These are phyloP conservation scores for Aaosphaeria arxii DNA, from an alignment of 2,329 filamentous ascomycete species.

Conservation along the genomic window DNA sequence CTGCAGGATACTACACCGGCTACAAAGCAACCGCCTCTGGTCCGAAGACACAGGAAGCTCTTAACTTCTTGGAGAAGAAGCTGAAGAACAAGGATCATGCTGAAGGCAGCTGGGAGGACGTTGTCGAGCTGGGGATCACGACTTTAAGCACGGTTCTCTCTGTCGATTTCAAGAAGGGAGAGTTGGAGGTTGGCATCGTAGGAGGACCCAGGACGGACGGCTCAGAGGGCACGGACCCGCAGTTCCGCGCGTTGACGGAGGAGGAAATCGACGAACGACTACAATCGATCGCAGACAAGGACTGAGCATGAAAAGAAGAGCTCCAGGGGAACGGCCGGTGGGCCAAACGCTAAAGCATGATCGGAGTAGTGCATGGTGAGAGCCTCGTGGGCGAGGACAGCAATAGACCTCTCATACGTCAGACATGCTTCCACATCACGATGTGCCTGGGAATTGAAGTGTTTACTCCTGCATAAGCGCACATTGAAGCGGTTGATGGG, in stretches of 20 bases:
- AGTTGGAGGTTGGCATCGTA: conserved; percentile 97
- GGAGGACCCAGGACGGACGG: conserved; percentile 82
- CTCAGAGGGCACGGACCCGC: conserved; percentile 72
- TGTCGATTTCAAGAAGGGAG: conserved; percentile 99
- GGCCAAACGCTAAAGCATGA: conserved; percentile 19
- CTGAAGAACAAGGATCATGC: conserved; percentile 98
- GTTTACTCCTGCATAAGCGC: conserved; percentile 31
- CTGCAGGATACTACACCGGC: conserved; percentile 94
- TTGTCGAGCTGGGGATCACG: conserved; percentile 94
- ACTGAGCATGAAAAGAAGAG: conserved; percentile 55
- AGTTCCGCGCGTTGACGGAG: conserved; percentile 87
- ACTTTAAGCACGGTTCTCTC: conserved; percentile 94
- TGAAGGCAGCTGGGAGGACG: conserved; percentile 92
- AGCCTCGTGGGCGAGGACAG: conserved; percentile 1
- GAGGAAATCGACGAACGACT: conserved; percentile 98
- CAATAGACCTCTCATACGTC: conserved; percentile 24
- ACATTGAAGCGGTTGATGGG: conserved; percentile 24
- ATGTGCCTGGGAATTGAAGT: conserved; percentile 30
- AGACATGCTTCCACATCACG: conserved; percentile 21
- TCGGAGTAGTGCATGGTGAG: conserved; percentile 8
- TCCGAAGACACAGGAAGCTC: conserved; percentile 96
- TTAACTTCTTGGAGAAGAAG: conserved; percentile 99
- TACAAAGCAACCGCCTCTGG: conserved; percentile 98
- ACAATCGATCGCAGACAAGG: conserved; percentile 98
- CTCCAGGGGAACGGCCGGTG: conserved; percentile 21